Evolutionary conservation across 805 yeast species (phyloP).

Genomic region (Dipodascus geniculatus): DNA sequence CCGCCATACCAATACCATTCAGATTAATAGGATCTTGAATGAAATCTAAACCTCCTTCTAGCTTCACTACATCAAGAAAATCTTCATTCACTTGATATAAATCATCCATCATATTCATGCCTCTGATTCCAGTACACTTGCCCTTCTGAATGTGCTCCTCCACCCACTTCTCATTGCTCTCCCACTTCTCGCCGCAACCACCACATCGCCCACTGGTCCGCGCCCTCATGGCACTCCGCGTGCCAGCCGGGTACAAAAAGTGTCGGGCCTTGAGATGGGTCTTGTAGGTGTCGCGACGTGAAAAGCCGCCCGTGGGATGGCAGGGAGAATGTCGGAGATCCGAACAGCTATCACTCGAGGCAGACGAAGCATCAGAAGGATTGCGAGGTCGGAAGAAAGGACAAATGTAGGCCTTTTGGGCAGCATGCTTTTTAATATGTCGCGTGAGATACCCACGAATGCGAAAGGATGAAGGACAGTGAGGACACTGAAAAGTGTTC

Average conservation of each 20-base stretch:
- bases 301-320: conserved; percentile 81
- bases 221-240: conserved; percentile 55
- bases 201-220: conserved; percentile 68
- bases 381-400: conserved; percentile 62
- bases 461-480: conserved; percentile 66
- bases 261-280: conserved; percentile 86
- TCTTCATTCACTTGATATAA: not conserved
- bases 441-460: conserved; percentile 85
- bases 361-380: conserved; percentile 22
- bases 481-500: conserved; percentile 37
- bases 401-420: conserved; percentile 71
- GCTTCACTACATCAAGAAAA: not conserved
- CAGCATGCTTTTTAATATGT: conserved; percentile 81
- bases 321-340: conserved; percentile 30
- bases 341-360: not conserved
- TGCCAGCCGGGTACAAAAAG: conserved; percentile 76
- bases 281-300: conserved; percentile 85
- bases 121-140: conserved; percentile 40
- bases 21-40: not conserved
- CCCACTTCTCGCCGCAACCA: conserved; percentile 60
- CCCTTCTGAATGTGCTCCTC: conserved; percentile 74
- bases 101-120: not conserved
- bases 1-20: not conserved
- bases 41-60: not conserved
- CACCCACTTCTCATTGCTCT: conserved; percentile 67